Conservation (phyloP, 2,329 filamentous ascomycete species). For the Colletotrichum somersetense region DNA sequence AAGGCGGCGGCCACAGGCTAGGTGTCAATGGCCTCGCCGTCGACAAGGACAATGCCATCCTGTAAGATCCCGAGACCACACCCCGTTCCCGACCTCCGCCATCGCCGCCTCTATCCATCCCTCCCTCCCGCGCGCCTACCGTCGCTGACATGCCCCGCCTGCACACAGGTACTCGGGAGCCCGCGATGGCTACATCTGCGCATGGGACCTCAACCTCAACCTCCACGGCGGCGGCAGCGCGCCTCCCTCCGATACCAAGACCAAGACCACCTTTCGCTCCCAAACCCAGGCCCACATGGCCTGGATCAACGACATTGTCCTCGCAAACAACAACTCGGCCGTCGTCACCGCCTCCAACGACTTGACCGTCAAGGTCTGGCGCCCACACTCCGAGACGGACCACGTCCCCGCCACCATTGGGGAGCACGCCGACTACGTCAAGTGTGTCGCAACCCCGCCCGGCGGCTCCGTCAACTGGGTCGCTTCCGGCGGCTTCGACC, state of each 20-base stretch:
- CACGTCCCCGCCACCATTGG: conserved; percentile 85
- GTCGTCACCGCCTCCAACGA: conserved; percentile 95
- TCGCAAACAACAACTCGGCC: conserved; percentile 82
- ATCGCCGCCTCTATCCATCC: conserved; percentile 7
- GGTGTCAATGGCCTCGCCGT: conserved; percentile 96
- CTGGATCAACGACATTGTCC: conserved; percentile 93
- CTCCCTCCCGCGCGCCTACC: neutral
- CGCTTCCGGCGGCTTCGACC: conserved; percentile 91
- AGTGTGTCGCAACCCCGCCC: conserved; percentile 85
- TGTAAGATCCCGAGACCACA: conserved; percentile 70
- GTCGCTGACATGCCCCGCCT: conserved; percentile 11
- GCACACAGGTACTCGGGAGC: conserved; percentile 87
- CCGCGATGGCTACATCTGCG: conserved; percentile 94
- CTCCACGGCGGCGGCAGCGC: conserved; percentile 55
- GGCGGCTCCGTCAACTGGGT: conserved; percentile 80
- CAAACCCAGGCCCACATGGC: conserved; percentile 85
- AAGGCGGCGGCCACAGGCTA: conserved; percentile 84
- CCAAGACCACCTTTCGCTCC: conserved; percentile 66
- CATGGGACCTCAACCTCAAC: conserved; percentile 89
- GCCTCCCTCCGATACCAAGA: conserved; percentile 50
- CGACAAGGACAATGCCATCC: conserved; percentile 83
- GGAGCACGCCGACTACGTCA: conserved; percentile 95
- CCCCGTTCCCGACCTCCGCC: conserved; percentile 27
- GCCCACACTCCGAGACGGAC: conserved; percentile 70
- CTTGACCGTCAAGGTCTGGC: conserved; percentile 92